phyloP scores from a whole-genome alignment of 768 basidiomycete genomes.

The Mycena indigotica region DNA sequence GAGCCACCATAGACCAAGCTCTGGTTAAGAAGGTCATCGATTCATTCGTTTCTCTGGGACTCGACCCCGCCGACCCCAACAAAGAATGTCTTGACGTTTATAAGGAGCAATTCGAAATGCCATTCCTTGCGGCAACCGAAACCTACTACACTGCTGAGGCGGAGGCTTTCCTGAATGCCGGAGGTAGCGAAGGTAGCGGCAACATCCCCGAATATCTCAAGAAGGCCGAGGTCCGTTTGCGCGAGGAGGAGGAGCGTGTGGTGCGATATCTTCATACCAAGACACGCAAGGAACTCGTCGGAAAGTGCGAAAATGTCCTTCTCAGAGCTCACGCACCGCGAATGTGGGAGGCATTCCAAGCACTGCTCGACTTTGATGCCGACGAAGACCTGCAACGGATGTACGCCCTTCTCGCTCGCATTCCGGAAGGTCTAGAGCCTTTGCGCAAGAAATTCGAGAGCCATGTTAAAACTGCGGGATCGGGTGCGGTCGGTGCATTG shows the following conservation, averaged over 20 bases:
- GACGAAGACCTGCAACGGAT: conserved; percentile 94
- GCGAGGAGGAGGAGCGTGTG: conserved; percentile 95
- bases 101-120: conserved; percentile 84
- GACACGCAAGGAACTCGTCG: conserved; percentile 79
- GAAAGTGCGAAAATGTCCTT: conserved; percentile 86
- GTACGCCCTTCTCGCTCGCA: conserved; percentile 90
- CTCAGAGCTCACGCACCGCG: conserved; percentile 80
- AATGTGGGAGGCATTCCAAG: conserved; percentile 94
- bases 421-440: conserved; percentile 88
- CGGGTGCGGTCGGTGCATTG: conserved; percentile 77
- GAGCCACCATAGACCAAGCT: conserved; percentile 89
- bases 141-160: conserved; percentile 92
- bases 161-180: conserved; percentile 67
- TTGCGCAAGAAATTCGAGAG: conserved; percentile 90
- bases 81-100: conserved; percentile 93
- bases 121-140: conserved; percentile 88
- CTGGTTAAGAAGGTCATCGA: conserved; percentile 94
- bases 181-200: conserved; percentile 66
- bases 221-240: conserved; percentile 88
- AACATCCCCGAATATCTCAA: conserved; percentile 86
- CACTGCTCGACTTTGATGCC: conserved; percentile 87
- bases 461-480: conserved; percentile 90
- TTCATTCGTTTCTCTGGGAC: conserved; percentile 91
- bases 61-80: conserved; percentile 90
- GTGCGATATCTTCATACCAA: conserved; percentile 90